Evolutionary conservation across 495 filamentous ascomycete species (phyloP).

Genomic region (Penicillium turbatum): DNA sequence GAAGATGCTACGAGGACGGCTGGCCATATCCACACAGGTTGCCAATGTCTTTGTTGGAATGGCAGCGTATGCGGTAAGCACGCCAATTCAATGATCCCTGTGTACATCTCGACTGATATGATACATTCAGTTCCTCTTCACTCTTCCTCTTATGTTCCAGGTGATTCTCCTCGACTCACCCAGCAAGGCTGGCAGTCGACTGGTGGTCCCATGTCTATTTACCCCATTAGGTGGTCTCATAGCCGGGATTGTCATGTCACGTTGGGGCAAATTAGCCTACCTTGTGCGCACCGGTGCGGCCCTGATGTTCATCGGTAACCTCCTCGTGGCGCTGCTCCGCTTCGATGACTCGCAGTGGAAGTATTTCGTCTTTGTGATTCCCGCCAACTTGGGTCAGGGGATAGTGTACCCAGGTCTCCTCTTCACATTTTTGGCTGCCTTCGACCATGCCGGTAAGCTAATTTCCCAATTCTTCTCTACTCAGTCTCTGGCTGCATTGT

Average conservation of each 20-base stretch:
- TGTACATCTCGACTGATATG: background rate
- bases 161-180: constrained; percentile 58
- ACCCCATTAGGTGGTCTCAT: constrained; percentile 58
- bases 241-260: constrained; percentile 60
- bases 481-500: background rate
- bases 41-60: constrained; percentile 59
- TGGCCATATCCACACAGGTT: constrained; percentile 51
- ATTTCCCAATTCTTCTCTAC: background rate
- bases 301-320: constrained; percentile 58
- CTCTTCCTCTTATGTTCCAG: constrained; percentile 61
- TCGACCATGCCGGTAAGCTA: constrained; percentile 54
- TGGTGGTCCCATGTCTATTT: constrained; percentile 58
- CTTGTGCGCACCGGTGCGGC: constrained; percentile 53
- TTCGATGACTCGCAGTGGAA: constrained; percentile 60
- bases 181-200: constrained; percentile 53
- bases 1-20: constrained; percentile 49
- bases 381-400: constrained; percentile 60
- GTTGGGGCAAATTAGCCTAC: constrained; percentile 54
- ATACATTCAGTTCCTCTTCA: constrained; percentile 55
- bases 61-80: constrained; percentile 59
- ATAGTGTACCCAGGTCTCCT: constrained; percentile 60
- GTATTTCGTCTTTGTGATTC: constrained; percentile 59
- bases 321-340: constrained; percentile 48
- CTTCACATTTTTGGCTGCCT: constrained; percentile 60
- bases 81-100: background rate